Evolutionary conservation across 139 green algal genomes (phyloP).

Genomic region (Micractinium conductrix): DNA sequence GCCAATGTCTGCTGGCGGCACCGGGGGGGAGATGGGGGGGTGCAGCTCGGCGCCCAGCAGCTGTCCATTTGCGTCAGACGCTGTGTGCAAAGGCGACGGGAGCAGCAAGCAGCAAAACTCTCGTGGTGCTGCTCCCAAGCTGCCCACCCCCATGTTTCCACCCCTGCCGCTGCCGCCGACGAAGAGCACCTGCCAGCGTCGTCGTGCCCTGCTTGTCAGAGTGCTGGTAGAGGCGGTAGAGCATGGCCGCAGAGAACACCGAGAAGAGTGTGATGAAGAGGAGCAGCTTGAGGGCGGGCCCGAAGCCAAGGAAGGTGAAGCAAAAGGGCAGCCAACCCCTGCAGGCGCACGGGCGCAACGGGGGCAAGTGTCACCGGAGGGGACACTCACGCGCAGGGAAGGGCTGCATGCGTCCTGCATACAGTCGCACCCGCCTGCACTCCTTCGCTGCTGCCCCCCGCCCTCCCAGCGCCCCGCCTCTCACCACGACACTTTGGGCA

Average conservation of each 20-base stretch:
- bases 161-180: no score
- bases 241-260: constrained; percentile 27
- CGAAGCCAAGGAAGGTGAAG: constrained; percentile 39
- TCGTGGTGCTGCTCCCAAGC: no score
- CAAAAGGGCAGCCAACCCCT: constrained; percentile 38
- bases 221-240: constrained; percentile 36
- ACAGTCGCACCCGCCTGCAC: not conserved
- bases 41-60: no score
- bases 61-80: no score
- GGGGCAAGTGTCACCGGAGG: no score
- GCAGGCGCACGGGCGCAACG: not conserved
- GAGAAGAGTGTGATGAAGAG: constrained; percentile 33
- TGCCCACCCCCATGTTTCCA: no score
- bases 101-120: no score
- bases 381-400: no score
- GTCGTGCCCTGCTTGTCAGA: not conserved
- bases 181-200: constrained; percentile 22
- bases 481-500: constrained; percentile 26
- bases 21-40: no score
- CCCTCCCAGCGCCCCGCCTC: not conserved
- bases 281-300: constrained; percentile 26
- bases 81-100: no score
- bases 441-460: not conserved
- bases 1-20: constrained; percentile 2
- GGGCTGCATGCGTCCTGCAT: not conserved